A percentile compares a stretch with the other conserved stretches of the same genome.
phyloP scores from a whole-genome alignment of 2,329 filamentous ascomycete genomes.

The Aspergillus japonicus region DNA sequence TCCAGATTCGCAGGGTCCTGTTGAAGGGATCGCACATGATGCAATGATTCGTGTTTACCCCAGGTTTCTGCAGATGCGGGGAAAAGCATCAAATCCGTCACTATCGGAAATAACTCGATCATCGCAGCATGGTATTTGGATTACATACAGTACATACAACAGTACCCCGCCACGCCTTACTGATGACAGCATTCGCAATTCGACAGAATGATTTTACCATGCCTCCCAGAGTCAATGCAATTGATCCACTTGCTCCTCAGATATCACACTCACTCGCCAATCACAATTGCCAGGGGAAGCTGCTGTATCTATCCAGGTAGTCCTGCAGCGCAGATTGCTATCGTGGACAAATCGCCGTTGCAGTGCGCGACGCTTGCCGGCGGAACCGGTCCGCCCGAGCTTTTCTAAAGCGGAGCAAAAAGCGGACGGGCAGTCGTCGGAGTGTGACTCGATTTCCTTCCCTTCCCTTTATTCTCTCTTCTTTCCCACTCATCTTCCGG shows the following conservation, averaged over 20 bases:
- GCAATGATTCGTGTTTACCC: background rate
- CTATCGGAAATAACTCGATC: background rate
- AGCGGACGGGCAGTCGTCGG: conserved; percentile 3
- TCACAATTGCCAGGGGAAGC: background rate
- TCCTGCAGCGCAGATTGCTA: background rate
- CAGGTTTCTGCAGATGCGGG: background rate
- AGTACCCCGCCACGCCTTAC: conserved; percentile 22
- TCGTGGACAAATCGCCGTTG: background rate
- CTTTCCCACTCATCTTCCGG: background rate
- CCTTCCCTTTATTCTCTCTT: background rate
- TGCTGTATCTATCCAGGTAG: background rate
- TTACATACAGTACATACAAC: background rate
- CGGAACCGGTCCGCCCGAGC: conserved; percentile 20
- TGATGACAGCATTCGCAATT: conserved; percentile 17
- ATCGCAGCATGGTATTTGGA: background rate
- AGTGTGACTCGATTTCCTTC: conserved; percentile 10
- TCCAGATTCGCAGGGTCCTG: background rate
- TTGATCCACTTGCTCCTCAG: too few relatives aligned
- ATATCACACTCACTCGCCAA: background rate
- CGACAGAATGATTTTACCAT: background rate
- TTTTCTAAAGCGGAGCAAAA: conserved; percentile 11
- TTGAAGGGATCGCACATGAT: background rate
- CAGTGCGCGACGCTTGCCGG: conserved; percentile 1
- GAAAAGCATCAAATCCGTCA: background rate
- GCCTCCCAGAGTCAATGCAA: background rate